Percentiles rank a stretch among this genome's conserved stretches.
phyloP scores from a whole-genome alignment of 768 basidiomycete species.

The Phaffia tasmanica region DNA sequence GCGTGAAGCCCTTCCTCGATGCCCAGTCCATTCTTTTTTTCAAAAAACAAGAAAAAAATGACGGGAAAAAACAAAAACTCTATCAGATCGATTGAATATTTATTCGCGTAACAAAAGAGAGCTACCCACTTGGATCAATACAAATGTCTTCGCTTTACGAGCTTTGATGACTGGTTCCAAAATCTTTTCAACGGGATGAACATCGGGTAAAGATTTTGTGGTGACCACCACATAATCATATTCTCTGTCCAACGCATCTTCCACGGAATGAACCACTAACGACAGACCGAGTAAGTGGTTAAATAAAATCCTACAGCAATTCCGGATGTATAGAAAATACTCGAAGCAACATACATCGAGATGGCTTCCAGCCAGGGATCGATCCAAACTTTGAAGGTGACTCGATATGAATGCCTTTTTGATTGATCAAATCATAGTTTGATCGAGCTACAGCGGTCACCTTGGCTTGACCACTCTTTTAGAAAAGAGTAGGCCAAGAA shows the following conservation, averaged over 20 bases:
- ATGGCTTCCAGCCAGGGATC: slow-evolving; percentile 51
- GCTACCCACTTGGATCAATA: slow-evolving; percentile 45
- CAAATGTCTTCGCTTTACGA: slow-evolving; percentile 45
- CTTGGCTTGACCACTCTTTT: slow-evolving; percentile 49
- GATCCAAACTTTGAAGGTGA: slow-evolving; percentile 51
- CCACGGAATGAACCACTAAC: slow-evolving; percentile 51
- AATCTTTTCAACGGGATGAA: slow-evolving; percentile 48
- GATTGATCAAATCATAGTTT: slow-evolving; percentile 52
- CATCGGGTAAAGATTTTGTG: slow-evolving; percentile 62
- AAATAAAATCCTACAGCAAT: too few species aligned
- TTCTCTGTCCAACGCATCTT: slow-evolving; percentile 50
- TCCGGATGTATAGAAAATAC: neutral
- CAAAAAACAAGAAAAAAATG: slow-evolving; percentile 16
- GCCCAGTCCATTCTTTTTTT: slow-evolving; percentile 56
- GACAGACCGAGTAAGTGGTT: too few species aligned
- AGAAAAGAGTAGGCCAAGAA: slow-evolving; percentile 49
- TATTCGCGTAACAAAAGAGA: slow-evolving; percentile 36
- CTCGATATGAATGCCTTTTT: slow-evolving; percentile 48
- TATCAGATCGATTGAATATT: too few species aligned
- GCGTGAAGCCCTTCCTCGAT: slow-evolving; percentile 58
- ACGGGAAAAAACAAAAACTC: neutral
- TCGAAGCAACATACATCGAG: slow-evolving; percentile 46
- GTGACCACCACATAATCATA: slow-evolving; percentile 59
- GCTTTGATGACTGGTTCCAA: slow-evolving; percentile 40
- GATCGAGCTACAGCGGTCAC: slow-evolving; percentile 65